Percentiles rank a stretch among this genome's conserved stretches.
These are phyloP conservation scores for Suhomyces faveliae DNA, from an alignment of 805 yeast genomes.

Conservation along the genomic window DNA sequence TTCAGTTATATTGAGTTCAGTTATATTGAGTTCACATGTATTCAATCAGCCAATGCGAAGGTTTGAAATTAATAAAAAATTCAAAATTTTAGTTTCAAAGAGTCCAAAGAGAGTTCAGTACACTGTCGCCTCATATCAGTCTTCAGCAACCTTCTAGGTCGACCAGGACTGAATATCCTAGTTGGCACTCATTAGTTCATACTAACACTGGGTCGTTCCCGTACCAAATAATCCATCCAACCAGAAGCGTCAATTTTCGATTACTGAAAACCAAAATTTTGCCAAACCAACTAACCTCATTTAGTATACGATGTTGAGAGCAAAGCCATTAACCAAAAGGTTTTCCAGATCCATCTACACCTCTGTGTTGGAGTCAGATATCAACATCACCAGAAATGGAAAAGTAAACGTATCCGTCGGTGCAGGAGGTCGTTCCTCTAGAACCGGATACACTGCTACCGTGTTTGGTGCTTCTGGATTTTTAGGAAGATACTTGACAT, in stretches of 20 bases:
- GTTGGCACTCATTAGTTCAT: neutral
- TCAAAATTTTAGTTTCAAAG: too few species aligned
- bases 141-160: too few species aligned
- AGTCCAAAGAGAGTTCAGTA: too few species aligned
- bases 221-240: conserved; percentile 23
- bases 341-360: conserved; percentile 35
- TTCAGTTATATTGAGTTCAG: too few species aligned
- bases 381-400: conserved; percentile 71
- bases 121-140: too few species aligned
- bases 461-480: conserved; percentile 84
- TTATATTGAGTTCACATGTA: too few species aligned
- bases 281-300: neutral
- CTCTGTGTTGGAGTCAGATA: conserved; percentile 51
- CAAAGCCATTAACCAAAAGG: conserved; percentile 7
- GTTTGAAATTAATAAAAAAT: too few species aligned
- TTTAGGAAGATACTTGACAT: conserved; percentile 67
- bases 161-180: neutral
- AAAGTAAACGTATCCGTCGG: conserved; percentile 73
- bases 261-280: conserved; percentile 5
- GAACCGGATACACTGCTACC: conserved; percentile 86
- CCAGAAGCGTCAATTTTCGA: conserved; percentile 27
- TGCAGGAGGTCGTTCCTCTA: conserved; percentile 76
- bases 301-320: conserved; percentile 12
- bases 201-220: conserved; percentile 5
- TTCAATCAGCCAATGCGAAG: too few species aligned